Evolutionary conservation across 352 stramenopile species (phyloP).

Genomic region (Phytopythium kandeliae): DNA sequence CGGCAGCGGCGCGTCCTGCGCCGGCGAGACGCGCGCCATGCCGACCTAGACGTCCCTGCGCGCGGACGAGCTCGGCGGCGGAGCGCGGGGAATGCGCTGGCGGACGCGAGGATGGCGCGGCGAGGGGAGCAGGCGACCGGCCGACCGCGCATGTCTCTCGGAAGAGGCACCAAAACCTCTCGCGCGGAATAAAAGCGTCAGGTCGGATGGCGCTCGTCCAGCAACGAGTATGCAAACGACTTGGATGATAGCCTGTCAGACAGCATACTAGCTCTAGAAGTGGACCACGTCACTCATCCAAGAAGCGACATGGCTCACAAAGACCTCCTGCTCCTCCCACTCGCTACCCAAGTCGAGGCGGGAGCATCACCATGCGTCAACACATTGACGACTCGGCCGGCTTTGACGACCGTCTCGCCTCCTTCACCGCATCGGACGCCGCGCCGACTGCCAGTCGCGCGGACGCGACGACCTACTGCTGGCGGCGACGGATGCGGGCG

Average conservation of each 20-base stretch:
- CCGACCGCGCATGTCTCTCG: conserved; percentile 1
- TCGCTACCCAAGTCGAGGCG: too few relatives aligned
- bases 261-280: background rate
- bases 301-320: too few relatives aligned
- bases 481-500: too few relatives aligned
- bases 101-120: too few relatives aligned
- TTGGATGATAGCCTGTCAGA: background rate
- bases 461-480: too few relatives aligned
- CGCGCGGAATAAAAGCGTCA: background rate
- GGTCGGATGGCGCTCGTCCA: conserved; percentile 1
- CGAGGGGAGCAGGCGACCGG: background rate
- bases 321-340: too few relatives aligned
- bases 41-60: background rate
- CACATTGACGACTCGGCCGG: too few relatives aligned
- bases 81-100: too few relatives aligned
- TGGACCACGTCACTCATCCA: background rate
- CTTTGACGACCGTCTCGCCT: background rate
- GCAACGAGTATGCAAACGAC: background rate
- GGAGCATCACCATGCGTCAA: too few relatives aligned
- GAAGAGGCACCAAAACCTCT: conserved; percentile 1
- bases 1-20: background rate
- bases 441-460: too few relatives aligned
- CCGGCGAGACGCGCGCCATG: background rate
- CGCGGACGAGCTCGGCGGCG: background rate
- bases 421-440: too few relatives aligned